Base-by-base conservation (phyloP, 139 green algal species). In the Chlamydomonas incerta region DNA sequence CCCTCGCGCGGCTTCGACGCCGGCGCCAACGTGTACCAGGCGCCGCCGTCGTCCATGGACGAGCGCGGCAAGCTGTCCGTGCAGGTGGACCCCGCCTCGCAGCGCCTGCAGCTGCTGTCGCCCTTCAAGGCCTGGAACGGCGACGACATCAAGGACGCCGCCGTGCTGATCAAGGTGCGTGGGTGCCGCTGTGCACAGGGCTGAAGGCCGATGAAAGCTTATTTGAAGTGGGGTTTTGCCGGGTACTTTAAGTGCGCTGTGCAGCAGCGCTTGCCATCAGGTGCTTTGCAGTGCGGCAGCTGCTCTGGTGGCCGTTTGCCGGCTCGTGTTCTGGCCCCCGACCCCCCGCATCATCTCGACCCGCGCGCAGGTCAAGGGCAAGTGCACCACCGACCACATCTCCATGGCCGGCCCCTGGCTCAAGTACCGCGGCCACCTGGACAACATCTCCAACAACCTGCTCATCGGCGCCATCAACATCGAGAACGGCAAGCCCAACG, bases 391-490 rank as follows among this genome's bases (percentile, higher is more conserved):
- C 20, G 97, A 99, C 95, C 97, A 99, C 94, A 99, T 99, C 93
- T 96, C 91, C 58, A 99, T 99, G 97, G 97, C 97, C 33, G 97
- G 97, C 26, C 97, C 97, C 50, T 99, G 97, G 97, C 93, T 99
- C 75, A 99, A 99, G 93, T 99, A 97, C 94, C 93, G 97, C 86
- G 97, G 97, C 69, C 97, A 99, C 93, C 91, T 99, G 87, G 96
- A 99, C 92, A 99, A 99, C 93, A 99, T 99, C 92, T 96, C 91
- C 84, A 99, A 99, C 93, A 99, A 99, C 94, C 95, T 99, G 94
- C 94, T 99, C 80, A 99, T 99, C 84, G 96, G 96, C 74, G 96
- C 96, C 24, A 91, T 98, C 74, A 99, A 99, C 90, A 88, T 93
- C 23, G 94, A 96, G 75, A 98, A 98, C 86, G 94, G 90, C 81